Evolutionary conservation across 306 rosid genomes (phyloP), one percentile per base, ranked within the genome.

Genomic region (Abrus pulchellus): DNA sequence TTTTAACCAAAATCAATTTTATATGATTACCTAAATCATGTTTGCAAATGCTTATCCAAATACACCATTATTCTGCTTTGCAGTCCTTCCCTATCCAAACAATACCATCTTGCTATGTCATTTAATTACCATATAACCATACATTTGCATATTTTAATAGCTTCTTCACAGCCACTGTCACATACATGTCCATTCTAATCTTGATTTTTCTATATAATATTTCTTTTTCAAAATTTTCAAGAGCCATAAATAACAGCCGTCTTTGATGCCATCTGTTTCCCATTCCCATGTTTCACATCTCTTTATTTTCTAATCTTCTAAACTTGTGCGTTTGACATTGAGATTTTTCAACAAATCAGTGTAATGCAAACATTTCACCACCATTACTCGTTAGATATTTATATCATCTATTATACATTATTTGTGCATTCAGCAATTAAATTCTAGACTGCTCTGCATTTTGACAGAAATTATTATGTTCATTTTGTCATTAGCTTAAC

Each of bases 301-400:
- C 69, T 45, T 47, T 69, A 45, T 69, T 29, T 33, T 59, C 65
- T 38, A 6, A 69, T 14, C 13, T 68, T 45, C 11, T 8, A 49
- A 49, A 48, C 56, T 47, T 9, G 50, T 5, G 9, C 34, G 49
- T 68, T 47, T 32, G 65, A 60, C 28, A 60, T 80, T 33, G 12
- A 29, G 45, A 27, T 48, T 45, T 63, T 72, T 50, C 1, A 49
- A 72, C 56, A 61, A 80, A 38, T 14, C 5, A 5, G 10, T 7
- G 5, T 79, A 53, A 12, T 47, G 66, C 29, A 71, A 61, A 61
- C 64, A 38, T 72, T 28, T 62, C 48, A 50, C 57, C 71, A 60
- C 44, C 41, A 6, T 12, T 36, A 73, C 20, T 20, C 20, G 20
- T 13, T 48, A 47, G 72, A 47, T 55, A 62, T 34, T 64, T 68